These are phyloP conservation scores for Stromatinia cepivora DNA, from an alignment of 2,329 filamentous ascomycete genomes.

Conservation along the genomic window DNA sequence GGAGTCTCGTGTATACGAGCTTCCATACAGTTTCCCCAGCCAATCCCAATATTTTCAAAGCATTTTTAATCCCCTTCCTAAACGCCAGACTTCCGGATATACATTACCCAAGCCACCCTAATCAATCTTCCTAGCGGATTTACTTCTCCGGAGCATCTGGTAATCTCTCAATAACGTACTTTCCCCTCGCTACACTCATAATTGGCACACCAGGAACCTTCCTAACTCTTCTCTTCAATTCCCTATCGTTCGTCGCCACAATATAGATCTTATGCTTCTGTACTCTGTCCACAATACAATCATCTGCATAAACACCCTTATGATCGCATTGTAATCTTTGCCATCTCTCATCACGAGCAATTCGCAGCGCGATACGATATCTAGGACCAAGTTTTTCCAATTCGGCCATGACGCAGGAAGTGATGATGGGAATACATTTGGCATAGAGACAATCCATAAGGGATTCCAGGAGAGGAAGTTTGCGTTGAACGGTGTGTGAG, in stretches of 20 bases:
- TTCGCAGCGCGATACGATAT: conserved; percentile 81
- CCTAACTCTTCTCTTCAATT: conserved; percentile 69
- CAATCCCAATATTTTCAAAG: conserved; percentile 12
- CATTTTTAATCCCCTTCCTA: conserved; percentile 6
- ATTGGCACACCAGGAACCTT: conserved; percentile 73
- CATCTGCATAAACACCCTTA: conserved; percentile 84
- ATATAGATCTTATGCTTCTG: conserved; percentile 76
- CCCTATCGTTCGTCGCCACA: conserved; percentile 75
- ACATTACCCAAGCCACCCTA: neutral
- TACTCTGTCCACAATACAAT: conserved; percentile 75
- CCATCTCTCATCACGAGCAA: conserved; percentile 88
- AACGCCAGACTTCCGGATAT: conserved; percentile 22
- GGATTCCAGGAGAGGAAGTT: conserved; percentile 80
- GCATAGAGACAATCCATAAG: conserved; percentile 96
- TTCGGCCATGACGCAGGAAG: conserved; percentile 78
- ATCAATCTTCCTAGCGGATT: conserved; percentile 1
- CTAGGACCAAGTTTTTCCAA: conserved; percentile 86
- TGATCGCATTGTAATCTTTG: conserved; percentile 85
- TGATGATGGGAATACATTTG: conserved; percentile 86
- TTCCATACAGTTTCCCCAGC: neutral
- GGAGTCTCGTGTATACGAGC: neutral
- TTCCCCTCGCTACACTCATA: conserved; percentile 80
- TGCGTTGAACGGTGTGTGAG: conserved; percentile 85
- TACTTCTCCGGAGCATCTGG: conserved; percentile 72
- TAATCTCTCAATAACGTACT: conserved; percentile 91